phyloP scores from a whole-genome alignment of 2,329 filamentous ascomycete genomes.

The Helotiales sp. region DNA sequence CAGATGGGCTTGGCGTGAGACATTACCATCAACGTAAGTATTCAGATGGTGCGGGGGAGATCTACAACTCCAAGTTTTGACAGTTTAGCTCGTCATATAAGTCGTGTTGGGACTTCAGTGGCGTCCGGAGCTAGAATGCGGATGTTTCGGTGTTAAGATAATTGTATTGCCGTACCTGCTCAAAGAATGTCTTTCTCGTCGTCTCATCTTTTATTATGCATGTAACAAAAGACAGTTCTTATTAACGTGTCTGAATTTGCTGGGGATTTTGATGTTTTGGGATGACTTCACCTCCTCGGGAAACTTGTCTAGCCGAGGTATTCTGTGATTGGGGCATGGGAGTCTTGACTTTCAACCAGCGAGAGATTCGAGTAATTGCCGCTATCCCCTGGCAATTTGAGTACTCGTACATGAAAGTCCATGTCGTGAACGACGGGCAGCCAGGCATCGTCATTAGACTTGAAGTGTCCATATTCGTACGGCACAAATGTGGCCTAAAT shows the following conservation, averaged over 20 bases:
- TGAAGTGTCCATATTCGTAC: not conserved
- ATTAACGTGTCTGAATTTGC: not conserved
- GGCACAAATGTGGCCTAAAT: not conserved
- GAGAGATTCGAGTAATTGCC: no score
- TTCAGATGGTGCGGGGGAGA: conserved; percentile 11
- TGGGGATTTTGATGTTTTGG: not conserved
- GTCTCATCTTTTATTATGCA: not conserved
- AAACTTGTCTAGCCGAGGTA: not conserved
- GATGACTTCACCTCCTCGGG: not conserved
- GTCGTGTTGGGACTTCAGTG: not conserved
- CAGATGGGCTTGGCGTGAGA: not conserved
- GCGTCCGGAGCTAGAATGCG: not conserved
- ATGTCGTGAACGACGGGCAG: no score
- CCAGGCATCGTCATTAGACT: not conserved
- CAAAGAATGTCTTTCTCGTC: not conserved
- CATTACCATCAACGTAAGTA: conserved; percentile 12
- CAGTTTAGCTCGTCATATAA: not conserved
- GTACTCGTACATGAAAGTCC: no score
- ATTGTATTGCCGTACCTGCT: not conserved
- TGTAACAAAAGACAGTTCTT: not conserved
- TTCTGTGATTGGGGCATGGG: not conserved
- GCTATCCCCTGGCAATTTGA: no score
- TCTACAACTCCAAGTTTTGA: not conserved
- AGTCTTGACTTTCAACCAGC: not conserved
- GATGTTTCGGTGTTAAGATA: not conserved